Conservation (phyloP, 2,329 filamentous ascomycete genomes). For the Coniochaeta sp. region DNA sequence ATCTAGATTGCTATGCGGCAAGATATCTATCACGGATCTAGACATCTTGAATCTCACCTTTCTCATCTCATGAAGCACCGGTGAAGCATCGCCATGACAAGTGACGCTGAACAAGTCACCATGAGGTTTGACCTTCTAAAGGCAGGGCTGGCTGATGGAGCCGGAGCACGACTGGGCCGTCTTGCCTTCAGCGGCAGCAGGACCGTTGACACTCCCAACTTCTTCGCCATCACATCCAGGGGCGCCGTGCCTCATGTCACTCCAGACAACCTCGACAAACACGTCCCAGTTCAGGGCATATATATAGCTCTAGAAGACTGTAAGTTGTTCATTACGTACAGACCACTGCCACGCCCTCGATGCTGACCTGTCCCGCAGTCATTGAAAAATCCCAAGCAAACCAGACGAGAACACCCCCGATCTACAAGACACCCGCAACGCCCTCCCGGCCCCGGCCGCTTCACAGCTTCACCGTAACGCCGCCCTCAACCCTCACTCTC, state of each 20-base stretch:
- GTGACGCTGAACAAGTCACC: conserved; percentile 9
- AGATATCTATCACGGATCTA: neutral
- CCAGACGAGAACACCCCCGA: conserved; percentile 36
- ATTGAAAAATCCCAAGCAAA: conserved; percentile 38
- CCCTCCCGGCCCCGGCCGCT: conserved; percentile 44
- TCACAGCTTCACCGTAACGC: conserved; percentile 69
- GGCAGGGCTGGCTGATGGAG: conserved; percentile 26
- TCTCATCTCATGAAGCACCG: conserved; percentile 10
- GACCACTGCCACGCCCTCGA: neutral
- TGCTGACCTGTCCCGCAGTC: conserved; percentile 29
- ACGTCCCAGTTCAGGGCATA: conserved; percentile 59
- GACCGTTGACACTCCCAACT: conserved; percentile 75
- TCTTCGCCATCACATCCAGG: conserved; percentile 71
- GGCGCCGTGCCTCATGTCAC: conserved; percentile 83
- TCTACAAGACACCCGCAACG: conserved; percentile 29
- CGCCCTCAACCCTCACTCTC: conserved; percentile 58
- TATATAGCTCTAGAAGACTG: conserved; percentile 91
- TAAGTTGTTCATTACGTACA: conserved; percentile 37
- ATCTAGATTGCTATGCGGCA: neutral
- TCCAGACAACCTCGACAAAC: conserved; percentile 67
- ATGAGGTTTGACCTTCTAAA: conserved; percentile 42
- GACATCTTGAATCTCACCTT: neutral
- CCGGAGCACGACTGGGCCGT: conserved; percentile 57
- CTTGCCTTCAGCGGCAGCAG: conserved; percentile 55
- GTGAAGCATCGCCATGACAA: conserved; percentile 7